Base-by-base conservation (phyloP, 202 grass and related monocot genomes). In the Zoysia matrella region DNA sequence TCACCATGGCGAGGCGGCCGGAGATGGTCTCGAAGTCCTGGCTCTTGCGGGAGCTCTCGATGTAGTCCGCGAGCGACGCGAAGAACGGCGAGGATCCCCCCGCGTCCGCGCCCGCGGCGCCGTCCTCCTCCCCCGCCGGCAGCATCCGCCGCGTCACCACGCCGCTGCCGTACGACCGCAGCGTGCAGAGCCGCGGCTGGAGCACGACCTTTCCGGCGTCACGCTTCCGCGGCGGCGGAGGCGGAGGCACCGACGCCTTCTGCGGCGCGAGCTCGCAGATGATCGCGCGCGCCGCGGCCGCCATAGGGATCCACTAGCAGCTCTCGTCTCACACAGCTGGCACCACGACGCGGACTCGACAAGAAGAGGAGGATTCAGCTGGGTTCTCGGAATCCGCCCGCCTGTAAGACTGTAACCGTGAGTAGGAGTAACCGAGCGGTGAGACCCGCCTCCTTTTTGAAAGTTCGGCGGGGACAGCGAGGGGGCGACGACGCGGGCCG, bases 1-100 rank as follows among this genome's bases (percentile, higher is more conserved):
- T 69, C 11, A 98, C 95, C 95, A 98, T 98, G 55, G 95, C 95
- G 83, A 98, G 87, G 85, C 95, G 95, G 47, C 95, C 95, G 56
- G 88, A 91, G 80, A 98, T 84, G 84, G 82, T 95, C 87, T 98
- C 95, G 87, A 93, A 93, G 69, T 98, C 90, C 30, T 95, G 91
- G 87, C 90, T 95, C 90, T 90, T 98, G 72, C 91, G 93, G 47
- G 89, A 78, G 88, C 84, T 98, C 80, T 98, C 95, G 83, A 98
- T 91, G 89, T 98, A 98, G 61, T 98, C 83, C 0, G 89, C 89
- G 2, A 98, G 92, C 61, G 95, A 98, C 7, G 89, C 89, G 83
- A 98, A 98, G 92, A 98, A 98, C 5, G 88, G 74, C 1, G 95
- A 80, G n/a, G 78, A 83, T 22, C 82, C 79, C 0, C 53, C 61